Base-by-base conservation (phyloP, 179 eudicot species). In the Monotropa hypopitys region DNA sequence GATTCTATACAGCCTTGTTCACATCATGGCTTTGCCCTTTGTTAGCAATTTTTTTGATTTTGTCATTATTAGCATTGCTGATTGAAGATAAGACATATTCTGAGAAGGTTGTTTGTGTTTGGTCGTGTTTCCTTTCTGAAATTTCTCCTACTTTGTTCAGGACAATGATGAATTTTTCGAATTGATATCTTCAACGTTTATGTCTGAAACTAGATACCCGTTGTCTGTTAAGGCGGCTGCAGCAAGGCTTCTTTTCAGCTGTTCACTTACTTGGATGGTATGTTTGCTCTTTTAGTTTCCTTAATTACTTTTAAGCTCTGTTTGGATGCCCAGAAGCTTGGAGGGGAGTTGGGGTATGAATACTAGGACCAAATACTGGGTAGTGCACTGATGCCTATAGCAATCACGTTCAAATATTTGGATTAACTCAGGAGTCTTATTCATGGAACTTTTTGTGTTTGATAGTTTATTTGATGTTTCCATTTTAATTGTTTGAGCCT, bases 111-210 rank as follows among this genome's bases (percentile, higher is more conserved):
- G 42, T 6, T 66, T 7, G 47, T 28, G n/a, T 7, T 28, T 75
- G 38, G 4, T 65, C 13, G 21, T 47, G 38, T 35, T 77, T 38
- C 28, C 77, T 66, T 16, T 77, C 53, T 69, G 62, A 62, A 51
- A 79, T 72, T 33, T 54, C 13, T 40, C 47, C 16, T 35, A 42
- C 81, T 66, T 69, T 82, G 73, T 83, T 74, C 93, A 93, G 99
- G 99, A 95, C 54, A 89, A 93, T 79, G 99, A 95, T 79, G 99
- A 95, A 72, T 95, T 93, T 79, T 95, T 93, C 84, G 99, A 95
- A 70, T 85, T 95, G 85, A 86, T 95, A 87, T 89, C 98, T 54
- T 84, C 91, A 45, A 90, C 82, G 81, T 91, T 88, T 81, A 84
- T 95, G 51, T 88, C 92, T 28, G 98, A 95, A 66, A 72, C 87